These are phyloP conservation scores for Niebla homalea DNA, from an alignment of 495 filamentous ascomycete species.

Conservation along the genomic window DNA sequence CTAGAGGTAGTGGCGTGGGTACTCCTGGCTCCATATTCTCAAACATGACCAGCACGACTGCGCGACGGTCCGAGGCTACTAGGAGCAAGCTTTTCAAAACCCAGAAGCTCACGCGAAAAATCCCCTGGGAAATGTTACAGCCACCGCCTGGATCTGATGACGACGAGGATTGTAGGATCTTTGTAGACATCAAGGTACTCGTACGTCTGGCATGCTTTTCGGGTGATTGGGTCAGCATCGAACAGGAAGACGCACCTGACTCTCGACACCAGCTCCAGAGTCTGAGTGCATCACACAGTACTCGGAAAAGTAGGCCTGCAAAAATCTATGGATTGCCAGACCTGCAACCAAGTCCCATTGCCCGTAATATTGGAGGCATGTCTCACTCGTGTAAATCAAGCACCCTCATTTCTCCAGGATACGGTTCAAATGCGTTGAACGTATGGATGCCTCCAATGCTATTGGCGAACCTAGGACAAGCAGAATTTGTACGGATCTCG, in stretches of 20 bases:
- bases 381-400: slow-evolving; percentile 33
- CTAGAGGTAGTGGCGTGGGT: slow-evolving; percentile 50
- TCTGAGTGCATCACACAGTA: not conserved
- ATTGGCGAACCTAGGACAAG: slow-evolving; percentile 65
- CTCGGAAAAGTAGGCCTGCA: slow-evolving; percentile 55
- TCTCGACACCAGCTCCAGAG: slow-evolving; percentile 15
- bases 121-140: slow-evolving; percentile 68
- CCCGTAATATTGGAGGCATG: slow-evolving; percentile 35
- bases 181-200: slow-evolving; percentile 72
- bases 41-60: slow-evolving; percentile 65
- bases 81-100: slow-evolving; percentile 58
- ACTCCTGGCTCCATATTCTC: slow-evolving; percentile 80
- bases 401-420: slow-evolving; percentile 26
- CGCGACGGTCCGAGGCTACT: slow-evolving; percentile 47
- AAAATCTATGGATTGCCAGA: slow-evolving; percentile 82
- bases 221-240: slow-evolving; percentile 90
- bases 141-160: slow-evolving; percentile 75
- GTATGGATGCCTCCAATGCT: slow-evolving; percentile 77
- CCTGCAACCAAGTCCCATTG: slow-evolving; percentile 31
- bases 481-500: slow-evolving; percentile 60
- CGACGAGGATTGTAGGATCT: slow-evolving; percentile 74
- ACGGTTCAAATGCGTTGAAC: slow-evolving; percentile 30
- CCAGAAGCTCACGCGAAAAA: slow-evolving; percentile 55
- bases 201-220: slow-evolving; percentile 91
- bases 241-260: slow-evolving; percentile 46